phyloP scores from a whole-genome alignment of 768 basidiomycete species.

The Kwoniella botswanensis region DNA sequence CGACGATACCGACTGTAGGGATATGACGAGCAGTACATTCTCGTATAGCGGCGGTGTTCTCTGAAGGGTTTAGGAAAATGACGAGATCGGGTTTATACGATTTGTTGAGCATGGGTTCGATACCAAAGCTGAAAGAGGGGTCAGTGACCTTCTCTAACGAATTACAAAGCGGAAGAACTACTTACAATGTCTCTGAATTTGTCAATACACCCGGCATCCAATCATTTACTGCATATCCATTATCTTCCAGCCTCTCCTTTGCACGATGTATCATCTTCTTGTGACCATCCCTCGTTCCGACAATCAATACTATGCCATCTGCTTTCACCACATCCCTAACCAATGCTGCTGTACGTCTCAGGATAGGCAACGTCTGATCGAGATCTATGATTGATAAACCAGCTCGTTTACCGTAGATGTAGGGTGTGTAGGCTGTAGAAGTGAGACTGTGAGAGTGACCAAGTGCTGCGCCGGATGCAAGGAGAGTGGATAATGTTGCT shows the following conservation, averaged over 20 bases:
- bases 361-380: conserved; percentile 86
- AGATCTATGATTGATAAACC: conserved; percentile 92
- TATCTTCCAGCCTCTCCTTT: conserved; percentile 74
- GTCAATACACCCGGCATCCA: conserved; percentile 97
- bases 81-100: conserved; percentile 77
- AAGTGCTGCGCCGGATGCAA: conserved; percentile 91
- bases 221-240: conserved; percentile 80
- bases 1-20: conserved; percentile 91
- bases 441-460: conserved; percentile 77
- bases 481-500: conserved; percentile 81
- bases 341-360: conserved; percentile 87
- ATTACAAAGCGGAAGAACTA: too few species aligned
- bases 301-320: conserved; percentile 85
- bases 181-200: conserved; percentile 63
- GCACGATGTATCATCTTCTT: conserved; percentile 76
- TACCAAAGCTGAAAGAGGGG: conserved; percentile 48
- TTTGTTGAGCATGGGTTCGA: conserved; percentile 47
- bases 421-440: conserved; percentile 90
- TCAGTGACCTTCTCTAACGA: too few species aligned
- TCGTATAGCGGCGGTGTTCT: conserved; percentile 77
- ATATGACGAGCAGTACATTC: conserved; percentile 89
- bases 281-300: conserved; percentile 70
- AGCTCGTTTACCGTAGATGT: conserved; percentile 88
- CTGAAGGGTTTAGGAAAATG: conserved; percentile 86
- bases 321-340: conserved; percentile 78